phyloP scores from a whole-genome alignment of 192 early-diverging fungal species.

The Entomortierella chlamydospora region DNA sequence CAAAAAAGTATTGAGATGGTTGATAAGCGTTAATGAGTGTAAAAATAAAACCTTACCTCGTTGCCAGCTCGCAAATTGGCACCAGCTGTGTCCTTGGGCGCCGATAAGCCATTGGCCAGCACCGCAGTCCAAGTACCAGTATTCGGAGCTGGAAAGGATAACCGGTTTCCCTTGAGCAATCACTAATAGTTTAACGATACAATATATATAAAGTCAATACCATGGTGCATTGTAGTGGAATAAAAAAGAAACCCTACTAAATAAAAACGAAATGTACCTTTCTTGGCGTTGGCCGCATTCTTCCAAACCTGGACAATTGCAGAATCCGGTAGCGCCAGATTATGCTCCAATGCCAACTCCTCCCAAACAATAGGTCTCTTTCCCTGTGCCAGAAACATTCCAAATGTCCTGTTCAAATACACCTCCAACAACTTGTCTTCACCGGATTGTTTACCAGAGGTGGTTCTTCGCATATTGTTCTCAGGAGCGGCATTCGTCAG shows the following conservation, averaged over 20 bases:
- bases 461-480: slow-evolving; percentile 58
- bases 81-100: slow-evolving; percentile 44
- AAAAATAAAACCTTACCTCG: slow-evolving; percentile 24
- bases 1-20: too few species aligned
- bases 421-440: slow-evolving; percentile 81
- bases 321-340: slow-evolving; percentile 22
- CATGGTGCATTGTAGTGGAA: slow-evolving; percentile 59
- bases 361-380: slow-evolving; percentile 51
- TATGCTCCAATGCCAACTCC: slow-evolving; percentile 45
- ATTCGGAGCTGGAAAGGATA: slow-evolving; percentile 71
- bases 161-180: slow-evolving; percentile 74
- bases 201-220: slow-evolving; percentile 48
- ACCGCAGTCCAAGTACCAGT: slow-evolving; percentile 86
- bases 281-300: slow-evolving; percentile 34
- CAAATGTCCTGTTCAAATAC: slow-evolving; percentile 58
- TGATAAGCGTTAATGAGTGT: too few species aligned
- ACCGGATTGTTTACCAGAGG: slow-evolving; percentile 33
- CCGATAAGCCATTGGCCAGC: slow-evolving; percentile 73
- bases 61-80: slow-evolving; percentile 39
- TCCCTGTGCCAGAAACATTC: slow-evolving; percentile 27
- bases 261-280: slow-evolving; percentile 16
- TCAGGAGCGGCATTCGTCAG: neutral
- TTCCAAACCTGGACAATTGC: slow-evolving; percentile 53
- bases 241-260: neutral
- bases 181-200: slow-evolving; percentile 33